Evolutionary conservation across 2,329 filamentous ascomycete species (phyloP).

Genomic region (Colletotrichum sansevieriae): DNA sequence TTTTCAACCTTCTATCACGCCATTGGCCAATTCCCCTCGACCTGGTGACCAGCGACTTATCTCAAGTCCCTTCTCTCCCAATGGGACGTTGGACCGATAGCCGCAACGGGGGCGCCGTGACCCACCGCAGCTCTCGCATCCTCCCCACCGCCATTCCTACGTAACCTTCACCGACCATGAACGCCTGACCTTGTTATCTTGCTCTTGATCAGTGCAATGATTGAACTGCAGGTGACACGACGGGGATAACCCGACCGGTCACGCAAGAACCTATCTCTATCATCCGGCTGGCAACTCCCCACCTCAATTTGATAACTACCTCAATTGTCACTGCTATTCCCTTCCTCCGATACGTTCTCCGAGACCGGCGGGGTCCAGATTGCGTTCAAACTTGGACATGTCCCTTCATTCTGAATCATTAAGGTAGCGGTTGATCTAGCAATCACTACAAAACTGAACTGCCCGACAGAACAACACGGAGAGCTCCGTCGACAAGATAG

Average conservation of each 20-base stretch:
- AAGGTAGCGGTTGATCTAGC: not conserved
- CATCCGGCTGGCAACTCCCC: not conserved
- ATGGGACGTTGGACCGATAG: slow-evolving; percentile 28
- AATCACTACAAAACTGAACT: not conserved
- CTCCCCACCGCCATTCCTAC: slow-evolving; percentile 1
- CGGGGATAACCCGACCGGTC: slow-evolving; percentile 20
- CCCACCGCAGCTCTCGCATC: slow-evolving; percentile 2
- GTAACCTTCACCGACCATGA: slow-evolving; percentile 3
- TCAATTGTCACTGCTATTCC: not conserved
- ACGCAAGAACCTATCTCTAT: slow-evolving; percentile 16
- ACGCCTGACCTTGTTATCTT: not conserved
- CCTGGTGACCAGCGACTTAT: not conserved
- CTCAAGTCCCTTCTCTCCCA: slow-evolving; percentile 11
- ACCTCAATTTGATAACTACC: not conserved
- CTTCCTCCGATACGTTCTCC: slow-evolving; percentile 28
- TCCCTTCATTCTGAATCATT: not conserved
- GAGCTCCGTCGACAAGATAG: too few relatives aligned
- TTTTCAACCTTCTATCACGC: not conserved
- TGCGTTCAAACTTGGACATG: not conserved
- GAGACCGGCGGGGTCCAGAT: not conserved
- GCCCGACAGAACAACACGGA: too few relatives aligned
- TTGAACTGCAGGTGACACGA: not conserved
- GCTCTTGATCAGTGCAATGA: not conserved
- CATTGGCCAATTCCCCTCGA: slow-evolving; percentile 12
- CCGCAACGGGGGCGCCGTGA: slow-evolving; percentile 14